Evolutionary conservation across 805 yeast species (phyloP).

Genomic region (Metschnikowia peoriensis): DNA sequence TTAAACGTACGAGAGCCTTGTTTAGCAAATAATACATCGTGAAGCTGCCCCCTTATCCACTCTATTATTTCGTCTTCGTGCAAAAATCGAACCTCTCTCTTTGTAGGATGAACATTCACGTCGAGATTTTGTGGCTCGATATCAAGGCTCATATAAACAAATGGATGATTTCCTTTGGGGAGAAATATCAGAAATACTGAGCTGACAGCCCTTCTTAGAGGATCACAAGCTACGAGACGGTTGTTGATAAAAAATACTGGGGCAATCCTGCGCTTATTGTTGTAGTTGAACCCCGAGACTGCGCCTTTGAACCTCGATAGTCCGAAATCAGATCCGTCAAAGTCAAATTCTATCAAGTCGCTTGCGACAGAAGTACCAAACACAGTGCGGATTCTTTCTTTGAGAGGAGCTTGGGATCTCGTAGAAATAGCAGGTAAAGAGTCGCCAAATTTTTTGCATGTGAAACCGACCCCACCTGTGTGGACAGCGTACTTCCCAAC

Average conservation of each 20-base stretch:
- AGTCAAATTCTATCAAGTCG: slow-evolving; percentile 52
- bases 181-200: slow-evolving; percentile 62
- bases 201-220: slow-evolving; percentile 64
- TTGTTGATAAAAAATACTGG: slow-evolving; percentile 85
- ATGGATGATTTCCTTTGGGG: slow-evolving; percentile 76
- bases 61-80: slow-evolving; percentile 84
- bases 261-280: slow-evolving; percentile 58
- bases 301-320: slow-evolving; percentile 54
- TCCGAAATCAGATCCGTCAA: slow-evolving; percentile 41
- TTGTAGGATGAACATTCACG: slow-evolving; percentile 95
- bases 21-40: slow-evolving; percentile 48
- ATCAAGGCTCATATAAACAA: slow-evolving; percentile 69
- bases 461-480: slow-evolving; percentile 63
- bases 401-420: slow-evolving; percentile 45
- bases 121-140: slow-evolving; percentile 73
- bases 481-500: slow-evolving; percentile 83
- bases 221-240: slow-evolving; percentile 80
- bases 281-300: slow-evolving; percentile 69
- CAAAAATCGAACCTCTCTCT: slow-evolving; percentile 83
- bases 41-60: slow-evolving; percentile 48
- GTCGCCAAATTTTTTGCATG: slow-evolving; percentile 79
- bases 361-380: slow-evolving; percentile 70
- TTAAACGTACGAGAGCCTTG: slow-evolving; percentile 70
- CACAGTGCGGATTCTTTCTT: slow-evolving; percentile 70
- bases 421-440: slow-evolving; percentile 64